Percentiles rank a stretch among this genome's conserved stretches.
phyloP scores from a whole-genome alignment of 2,329 filamentous ascomycete genomes.

The Claviceps sp. region DNA sequence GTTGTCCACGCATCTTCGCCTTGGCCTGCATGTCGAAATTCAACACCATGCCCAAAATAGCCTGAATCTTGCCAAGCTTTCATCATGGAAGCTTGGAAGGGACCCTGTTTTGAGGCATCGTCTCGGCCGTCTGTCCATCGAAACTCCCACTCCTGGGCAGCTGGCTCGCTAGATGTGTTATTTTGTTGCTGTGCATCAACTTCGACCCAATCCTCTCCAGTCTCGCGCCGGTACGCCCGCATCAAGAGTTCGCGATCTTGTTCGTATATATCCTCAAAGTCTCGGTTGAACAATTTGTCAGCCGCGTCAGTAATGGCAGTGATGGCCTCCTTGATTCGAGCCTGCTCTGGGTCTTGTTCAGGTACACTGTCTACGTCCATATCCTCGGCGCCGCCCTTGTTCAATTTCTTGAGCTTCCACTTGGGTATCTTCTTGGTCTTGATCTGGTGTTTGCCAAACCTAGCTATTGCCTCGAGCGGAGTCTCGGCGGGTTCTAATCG shows the following conservation, averaged over 20 bases:
- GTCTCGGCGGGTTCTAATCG: conserved; percentile 72
- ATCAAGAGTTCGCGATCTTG: conserved; percentile 71
- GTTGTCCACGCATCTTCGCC: conserved; percentile 39
- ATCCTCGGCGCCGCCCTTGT: conserved; percentile 33
- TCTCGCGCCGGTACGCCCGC: conserved; percentile 71
- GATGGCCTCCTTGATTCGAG: conserved; percentile 57
- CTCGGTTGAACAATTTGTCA: conserved; percentile 70
- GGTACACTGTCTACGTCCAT: conserved; percentile 56
- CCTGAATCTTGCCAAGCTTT: conserved; percentile 80
- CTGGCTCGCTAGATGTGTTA: conserved; percentile 8
- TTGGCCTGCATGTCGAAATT: conserved; percentile 50
- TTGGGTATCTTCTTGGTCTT: conserved; percentile 47
- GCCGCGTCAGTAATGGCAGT: conserved; percentile 78
- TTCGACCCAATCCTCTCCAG: conserved; percentile 69
- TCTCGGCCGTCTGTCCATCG: conserved; percentile 84
- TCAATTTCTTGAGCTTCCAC: conserved; percentile 58
- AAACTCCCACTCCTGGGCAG: conserved; percentile 58
- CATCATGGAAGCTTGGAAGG: conserved; percentile 79
- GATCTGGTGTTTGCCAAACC: conserved; percentile 56
- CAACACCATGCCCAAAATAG: conserved; percentile 84
- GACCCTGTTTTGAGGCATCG: conserved; percentile 65
- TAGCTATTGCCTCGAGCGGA: conserved; percentile 71
- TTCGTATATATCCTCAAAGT: conserved; percentile 85
- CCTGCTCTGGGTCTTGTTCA: conserved; percentile 53
- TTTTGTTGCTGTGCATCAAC: conserved; percentile 19